These are phyloP conservation scores for Exophiala sp. DNA, from an alignment of 2,329 filamentous ascomycete species.

Conservation along the genomic window DNA sequence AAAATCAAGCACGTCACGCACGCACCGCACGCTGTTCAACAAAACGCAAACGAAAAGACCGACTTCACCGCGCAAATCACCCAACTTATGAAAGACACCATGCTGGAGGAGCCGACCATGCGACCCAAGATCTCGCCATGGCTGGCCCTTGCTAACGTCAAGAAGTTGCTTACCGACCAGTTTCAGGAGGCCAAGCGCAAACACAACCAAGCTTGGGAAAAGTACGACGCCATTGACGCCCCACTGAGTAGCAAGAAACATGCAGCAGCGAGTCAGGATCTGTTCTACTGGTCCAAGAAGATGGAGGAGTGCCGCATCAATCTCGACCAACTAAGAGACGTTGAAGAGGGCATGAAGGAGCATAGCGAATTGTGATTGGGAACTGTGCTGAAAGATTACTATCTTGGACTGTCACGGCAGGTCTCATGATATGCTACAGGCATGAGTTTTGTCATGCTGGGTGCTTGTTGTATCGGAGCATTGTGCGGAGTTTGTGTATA, in stretches of 20 bases:
- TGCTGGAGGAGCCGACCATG: constrained; percentile 56
- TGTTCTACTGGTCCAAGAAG: constrained; percentile 28
- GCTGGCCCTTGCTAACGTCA: constrained; percentile 72
- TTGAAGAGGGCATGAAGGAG: constrained; percentile 27
- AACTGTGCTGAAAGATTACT: neutral
- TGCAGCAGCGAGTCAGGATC: constrained; percentile 23
- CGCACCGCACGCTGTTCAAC: constrained; percentile 25
- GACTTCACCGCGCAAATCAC: constrained; percentile 34
- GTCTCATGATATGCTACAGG: neutral
- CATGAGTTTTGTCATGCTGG: neutral
- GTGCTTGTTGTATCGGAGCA: neutral
- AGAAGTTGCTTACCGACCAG: constrained; percentile 79
- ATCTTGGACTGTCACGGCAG: no score
- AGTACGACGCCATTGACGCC: constrained; percentile 27
- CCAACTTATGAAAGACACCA: constrained; percentile 22
- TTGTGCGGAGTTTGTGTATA: no score
- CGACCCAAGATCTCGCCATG: constrained; percentile 65
- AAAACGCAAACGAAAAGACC: constrained; percentile 8
- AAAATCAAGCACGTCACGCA: constrained; percentile 31
- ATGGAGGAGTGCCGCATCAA: constrained; percentile 30
- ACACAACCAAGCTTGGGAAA: constrained; percentile 47
- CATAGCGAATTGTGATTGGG: constrained; percentile 7
- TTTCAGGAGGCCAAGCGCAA: constrained; percentile 70
- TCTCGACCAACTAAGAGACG: constrained; percentile 28
- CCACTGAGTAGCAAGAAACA: constrained; percentile 28